Conservation (phyloP, 2,329 filamentous ascomycete genomes). For the Cryphonectria carpinicola region DNA sequence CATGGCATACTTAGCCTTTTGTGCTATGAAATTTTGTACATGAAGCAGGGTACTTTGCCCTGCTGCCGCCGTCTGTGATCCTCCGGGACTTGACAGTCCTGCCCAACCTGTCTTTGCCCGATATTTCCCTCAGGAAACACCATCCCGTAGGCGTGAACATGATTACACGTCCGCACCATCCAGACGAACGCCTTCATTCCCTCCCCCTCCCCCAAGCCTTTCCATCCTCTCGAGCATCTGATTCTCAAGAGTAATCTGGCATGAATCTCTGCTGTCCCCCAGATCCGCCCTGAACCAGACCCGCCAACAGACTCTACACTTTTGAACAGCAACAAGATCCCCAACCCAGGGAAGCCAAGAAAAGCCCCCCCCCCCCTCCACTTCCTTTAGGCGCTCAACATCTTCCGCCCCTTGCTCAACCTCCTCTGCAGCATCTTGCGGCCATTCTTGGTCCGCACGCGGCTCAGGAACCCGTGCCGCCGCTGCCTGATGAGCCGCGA, state of each 20-base stretch:
- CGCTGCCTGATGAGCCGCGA: slow-evolving; percentile 63
- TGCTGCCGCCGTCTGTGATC: background rate
- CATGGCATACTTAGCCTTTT: background rate
- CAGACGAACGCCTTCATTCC: background rate
- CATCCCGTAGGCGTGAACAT: background rate
- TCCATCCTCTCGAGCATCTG: background rate
- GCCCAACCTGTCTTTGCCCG: background rate
- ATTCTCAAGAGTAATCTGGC: background rate
- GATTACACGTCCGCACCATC: background rate
- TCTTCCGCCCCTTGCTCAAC: slow-evolving; percentile 55
- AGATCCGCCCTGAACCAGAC: background rate
- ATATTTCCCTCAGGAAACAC: background rate
- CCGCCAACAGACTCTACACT: background rate
- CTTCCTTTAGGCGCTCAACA: slow-evolving; percentile 42
- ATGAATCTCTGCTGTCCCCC: background rate
- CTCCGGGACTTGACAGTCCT: background rate
- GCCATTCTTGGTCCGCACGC: slow-evolving; percentile 55
- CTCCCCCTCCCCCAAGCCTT: background rate
- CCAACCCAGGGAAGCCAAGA: background rate
- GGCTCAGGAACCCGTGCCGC: slow-evolving; percentile 59
- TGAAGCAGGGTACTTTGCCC: background rate
- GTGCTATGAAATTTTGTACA: background rate
- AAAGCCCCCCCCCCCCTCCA: background rate
- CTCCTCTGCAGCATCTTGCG: slow-evolving; percentile 57
- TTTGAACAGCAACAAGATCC: background rate